Base-by-base conservation (phyloP, 2,329 filamentous ascomycete genomes). In the Balansia obtecta region DNA sequence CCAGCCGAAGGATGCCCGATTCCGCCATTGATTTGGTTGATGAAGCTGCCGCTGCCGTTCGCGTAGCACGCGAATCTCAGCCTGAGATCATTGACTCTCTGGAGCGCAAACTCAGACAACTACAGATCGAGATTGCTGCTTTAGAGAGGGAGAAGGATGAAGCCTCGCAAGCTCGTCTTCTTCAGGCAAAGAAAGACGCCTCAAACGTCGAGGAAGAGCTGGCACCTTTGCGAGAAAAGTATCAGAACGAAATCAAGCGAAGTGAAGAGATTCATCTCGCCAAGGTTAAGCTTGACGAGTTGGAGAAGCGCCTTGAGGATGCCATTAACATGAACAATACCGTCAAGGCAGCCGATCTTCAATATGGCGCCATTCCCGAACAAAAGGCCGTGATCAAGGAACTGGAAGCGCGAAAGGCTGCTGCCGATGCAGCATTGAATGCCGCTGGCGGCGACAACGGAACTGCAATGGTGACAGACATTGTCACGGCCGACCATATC, bases 101-200 rank as follows among this genome's bases (percentile, higher is more conserved):
- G 49, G 93, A 98, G 69, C 84, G 93, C 57, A 88, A 84, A 62
- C 76, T 89, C 54, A 85, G 89, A 53, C 93, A 98, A 68, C 77
- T 97, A 49, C 85, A 95, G 68, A 98, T 98, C 59, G 93, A 98
- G 68, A 98, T 98, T 52, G 91, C 96, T 63, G 93, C 93, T 37
- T 73, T 98, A 46, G 83, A 88, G 57, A 86, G 91, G 61, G 93
- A 98, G 65, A 91, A 95, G 66, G 93, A 98, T 59, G 88, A 96
- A 3, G 88, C 89, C 4, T 95, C 93, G 20, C 86, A 90, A 66
- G 71, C 82, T 46, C 88, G 93, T 58, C 79, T 98, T 42, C 78
- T 80, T 49, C 80, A 86, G 59, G 93, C 93, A 50, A 88, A 85
- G 63, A 86, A 88, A 60, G 93, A 97, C 65, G 90, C 90, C 22